These are phyloP conservation scores for Oxyria digyna DNA, from an alignment of 148 eudicot species.

Conservation along the genomic window DNA sequence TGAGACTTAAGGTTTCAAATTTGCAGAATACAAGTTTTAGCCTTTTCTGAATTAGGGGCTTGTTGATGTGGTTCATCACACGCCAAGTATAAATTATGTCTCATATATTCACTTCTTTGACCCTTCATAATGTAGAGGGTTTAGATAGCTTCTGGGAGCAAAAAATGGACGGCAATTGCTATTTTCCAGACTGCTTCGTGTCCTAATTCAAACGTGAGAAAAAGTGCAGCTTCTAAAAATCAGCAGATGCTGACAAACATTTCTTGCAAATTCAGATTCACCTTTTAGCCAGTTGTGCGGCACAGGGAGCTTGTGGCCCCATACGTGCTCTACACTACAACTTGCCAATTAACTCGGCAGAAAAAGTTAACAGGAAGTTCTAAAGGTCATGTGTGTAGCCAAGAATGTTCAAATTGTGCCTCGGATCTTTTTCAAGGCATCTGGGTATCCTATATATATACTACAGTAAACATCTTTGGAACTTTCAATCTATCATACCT, in stretches of 20 bases:
- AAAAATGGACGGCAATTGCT: not conserved
- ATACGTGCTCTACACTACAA: not conserved
- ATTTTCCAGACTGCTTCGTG: not conserved
- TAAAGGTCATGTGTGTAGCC: not conserved
- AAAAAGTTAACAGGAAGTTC: not conserved
- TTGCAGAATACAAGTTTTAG: too few species aligned
- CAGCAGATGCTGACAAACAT: not conserved
- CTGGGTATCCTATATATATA: not conserved
- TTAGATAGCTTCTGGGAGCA: not conserved
- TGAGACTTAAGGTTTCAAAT: too few species aligned
- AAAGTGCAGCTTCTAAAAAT: not conserved
- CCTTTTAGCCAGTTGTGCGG: not conserved
- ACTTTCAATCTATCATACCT: not conserved
- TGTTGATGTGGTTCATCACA: not conserved
- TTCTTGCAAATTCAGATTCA: not conserved
- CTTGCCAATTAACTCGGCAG: not conserved
- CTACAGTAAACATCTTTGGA: not conserved
- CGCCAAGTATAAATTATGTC: not conserved
- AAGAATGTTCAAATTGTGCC: not conserved
- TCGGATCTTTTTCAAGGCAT: not conserved
- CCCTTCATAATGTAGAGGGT: not conserved
- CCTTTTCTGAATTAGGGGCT: not conserved
- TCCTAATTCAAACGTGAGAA: not conserved
- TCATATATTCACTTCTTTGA: not conserved
- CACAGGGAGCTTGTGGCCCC: not conserved